Evolutionary conservation across 306 rosid species (phyloP), one percentile per base, ranked within the genome.

Genomic region (Cucumis melo): DNA sequence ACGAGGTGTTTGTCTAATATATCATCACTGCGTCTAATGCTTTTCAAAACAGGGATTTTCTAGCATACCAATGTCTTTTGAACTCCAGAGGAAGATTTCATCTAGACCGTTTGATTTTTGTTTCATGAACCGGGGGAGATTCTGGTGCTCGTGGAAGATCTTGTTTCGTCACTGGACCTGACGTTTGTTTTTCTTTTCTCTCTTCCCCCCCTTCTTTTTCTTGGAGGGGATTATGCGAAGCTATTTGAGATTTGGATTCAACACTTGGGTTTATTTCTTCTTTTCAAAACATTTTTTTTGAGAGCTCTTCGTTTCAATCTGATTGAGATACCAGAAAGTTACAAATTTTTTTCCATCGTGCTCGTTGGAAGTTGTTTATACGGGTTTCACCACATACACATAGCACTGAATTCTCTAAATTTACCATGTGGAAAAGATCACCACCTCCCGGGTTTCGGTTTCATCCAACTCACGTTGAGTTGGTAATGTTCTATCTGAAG

Each of bases 361-460:
- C 62, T 34, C 10, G 75, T 77, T 54, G 67, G 32, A 77, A 79
- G 56, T 58, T 61, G 20, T 73, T 34, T 55, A 16, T 50, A 15
- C 61, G 54, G 44, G 48, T 8, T 29, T 51, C 44, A 64, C 56
- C 38, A 48, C 56, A 71, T 20, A 67, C 39, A 21, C 34, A 76
- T 29, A 63, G 63, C 34, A 23, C 27, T 61, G n/a, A 42, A 46
- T n/a, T 20, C 38, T 16, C 39, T 36, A 53, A 56, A 32, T 41
- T 81, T 57, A 50, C 46, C 34, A 87, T 85, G 91, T 77, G 19
- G 77, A 81, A 41, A 56, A 23, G 76, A 11, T 38, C 8, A 7
- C 36, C 24, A 73, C 48, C 85, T 76, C 97, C 97, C 21, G 98
- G 98, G 5, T 82, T 88, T 83, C 90, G 95, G 75, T 91, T 91